These are phyloP conservation scores for Dissophora ornata DNA, from an alignment of 192 early-diverging fungal genomes.

Conservation along the genomic window DNA sequence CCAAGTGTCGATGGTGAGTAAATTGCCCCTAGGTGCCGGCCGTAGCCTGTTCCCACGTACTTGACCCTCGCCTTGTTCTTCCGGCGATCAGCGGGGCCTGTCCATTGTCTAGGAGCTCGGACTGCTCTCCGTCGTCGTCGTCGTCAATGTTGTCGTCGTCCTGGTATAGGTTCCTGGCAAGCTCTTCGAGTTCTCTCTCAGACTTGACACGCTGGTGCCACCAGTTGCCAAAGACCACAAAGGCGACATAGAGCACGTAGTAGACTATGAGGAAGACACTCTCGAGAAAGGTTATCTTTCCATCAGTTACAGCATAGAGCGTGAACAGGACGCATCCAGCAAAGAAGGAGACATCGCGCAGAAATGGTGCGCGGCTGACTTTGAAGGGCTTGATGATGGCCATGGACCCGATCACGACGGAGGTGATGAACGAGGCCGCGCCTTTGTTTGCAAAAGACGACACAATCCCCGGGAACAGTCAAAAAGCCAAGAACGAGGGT, in stretches of 20 bases:
- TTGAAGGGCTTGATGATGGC: constrained; percentile 83
- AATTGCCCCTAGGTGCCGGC: no score
- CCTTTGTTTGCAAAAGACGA: no score
- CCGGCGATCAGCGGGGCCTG: constrained; percentile 10
- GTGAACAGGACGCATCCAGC: constrained; percentile 66
- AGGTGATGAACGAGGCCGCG: constrained; percentile 83
- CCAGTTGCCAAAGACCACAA: constrained; percentile 70
- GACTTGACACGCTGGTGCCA: constrained; percentile 54
- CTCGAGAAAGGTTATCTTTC: constrained; percentile 66
- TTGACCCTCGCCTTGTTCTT: constrained; percentile 2
- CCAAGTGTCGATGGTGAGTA: no score
- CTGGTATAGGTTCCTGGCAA: constrained; percentile 60
- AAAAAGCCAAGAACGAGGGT: not conserved
- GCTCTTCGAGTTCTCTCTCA: constrained; percentile 56
- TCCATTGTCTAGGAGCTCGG: constrained; percentile 15
- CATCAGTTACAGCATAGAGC: constrained; percentile 64
- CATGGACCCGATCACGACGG: constrained; percentile 87
- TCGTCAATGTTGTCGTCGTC: constrained; percentile 12
- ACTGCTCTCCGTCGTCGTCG: constrained; percentile 1
- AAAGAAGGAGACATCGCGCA: constrained; percentile 88
- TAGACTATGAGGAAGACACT: constrained; percentile 65
- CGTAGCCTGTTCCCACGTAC: no score
- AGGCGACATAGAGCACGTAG: constrained; percentile 70
- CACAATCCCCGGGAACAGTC: not conserved
- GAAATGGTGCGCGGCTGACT: constrained; percentile 73